Evolutionary conservation across 2,329 filamentous ascomycete genomes (phyloP), one percentile per base, ranked within the genome.

Genomic region (Claviceps capensis): DNA sequence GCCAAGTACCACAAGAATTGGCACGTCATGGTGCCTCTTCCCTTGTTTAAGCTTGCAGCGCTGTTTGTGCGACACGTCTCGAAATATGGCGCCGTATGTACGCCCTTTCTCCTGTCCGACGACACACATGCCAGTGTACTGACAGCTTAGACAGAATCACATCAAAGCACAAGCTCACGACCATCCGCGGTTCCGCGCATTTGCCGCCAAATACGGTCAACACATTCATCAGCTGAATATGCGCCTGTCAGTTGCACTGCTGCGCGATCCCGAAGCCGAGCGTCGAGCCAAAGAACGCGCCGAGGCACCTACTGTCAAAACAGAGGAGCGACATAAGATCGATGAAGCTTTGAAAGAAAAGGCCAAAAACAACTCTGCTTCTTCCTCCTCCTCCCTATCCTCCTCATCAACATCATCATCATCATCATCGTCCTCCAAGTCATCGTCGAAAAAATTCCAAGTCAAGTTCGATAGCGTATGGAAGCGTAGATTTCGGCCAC

Each of bases 131-230:
- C 14, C 19, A 37, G 16, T 4, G 48, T 38, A 50, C 59, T 63
- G 50, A 63, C n/a, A 34, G 50, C 42, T 30, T 37, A 3, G 8
- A 22, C 55, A 84, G 81, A 84, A 83, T 63, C 79, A 70, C 57
- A 84, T 84, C 61, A 84, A 84, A 62, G 67, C 70, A 36, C 80
- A 81, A 64, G 81, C 81, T 47, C 81, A 84, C 60, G 80, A 83
- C 44, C 81, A 84, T 59, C 73, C 75, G 2, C 68, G 72, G 45
- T 83, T 84, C 63, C 78, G 81, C 52, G 65, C 65, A 5, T 76
- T 82, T 56, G 81, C 81, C 44, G 80, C 79, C 45, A 71, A 68
- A 53, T 82, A 82, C 61, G 81, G 81, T 54, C 81, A 84, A 61
- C 65, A 69, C 9, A 81, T 84, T 59, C 81, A 84, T 60, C 81